Base-by-base conservation (phyloP, 148 eudicot species). In the Oxyria digyna region DNA sequence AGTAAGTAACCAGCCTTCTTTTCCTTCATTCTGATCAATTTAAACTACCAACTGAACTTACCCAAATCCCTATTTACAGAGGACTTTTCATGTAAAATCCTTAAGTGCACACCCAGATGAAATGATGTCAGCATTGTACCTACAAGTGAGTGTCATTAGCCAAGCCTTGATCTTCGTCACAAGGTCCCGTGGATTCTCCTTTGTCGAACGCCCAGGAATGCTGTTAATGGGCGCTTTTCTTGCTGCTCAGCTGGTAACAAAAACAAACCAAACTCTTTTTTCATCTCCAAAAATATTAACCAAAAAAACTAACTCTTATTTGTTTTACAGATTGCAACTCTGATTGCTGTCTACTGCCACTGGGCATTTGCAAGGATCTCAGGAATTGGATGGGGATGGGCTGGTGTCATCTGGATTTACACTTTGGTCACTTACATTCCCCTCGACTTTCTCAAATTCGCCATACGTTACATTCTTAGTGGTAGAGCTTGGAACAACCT, bases 301-400 rank as follows among this genome's bases (percentile, higher is more conserved):
- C 66, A 24, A 14, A 18, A 14, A 18, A 17, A 12, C 9, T 24
- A 35, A 31, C 37, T 38, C 14, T 18, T 65, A 35, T 2, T 65
- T 33, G 4, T 65, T 18, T 18, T 37, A 62, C 85, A 87, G 92
- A 54, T 85, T 38, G 92, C 92, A 8, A 87, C 92, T 15, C 27
- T 85, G 26, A 76, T 87, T 8, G 85, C 92, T 4, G 89, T 83
- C 26, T 85, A 85, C 70, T 87, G 85, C 32, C 76, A 78, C 45
- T 82, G 81, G 81, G n/a, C 43, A 37, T 85, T 87, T 71, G 87
- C 88, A 63, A 75, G 59, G 29, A 85, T 85, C 0, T 68, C 81
- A 71, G 87, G 84, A 54, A 79, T 82, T 68, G 89, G 89, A 27
- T 87, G 92, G 92, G 87, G 89, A 40, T 87, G 92, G 92, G 87